Base-by-base conservation (phyloP, 1,139 yeast species). In the Geotrichum klebahnii region DNA sequence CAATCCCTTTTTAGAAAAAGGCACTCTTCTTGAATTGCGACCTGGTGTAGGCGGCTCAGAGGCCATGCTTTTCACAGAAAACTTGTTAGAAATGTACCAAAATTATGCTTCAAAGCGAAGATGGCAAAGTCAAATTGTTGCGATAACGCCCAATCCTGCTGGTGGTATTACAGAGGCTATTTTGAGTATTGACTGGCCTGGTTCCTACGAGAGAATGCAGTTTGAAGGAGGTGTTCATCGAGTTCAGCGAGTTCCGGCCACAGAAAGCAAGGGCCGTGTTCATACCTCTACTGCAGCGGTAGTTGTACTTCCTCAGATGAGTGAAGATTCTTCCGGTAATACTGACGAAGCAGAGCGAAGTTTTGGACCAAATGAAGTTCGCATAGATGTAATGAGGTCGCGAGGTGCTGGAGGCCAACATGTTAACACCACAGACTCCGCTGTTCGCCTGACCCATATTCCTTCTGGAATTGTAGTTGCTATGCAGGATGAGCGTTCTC, bases 341-440 rank as follows among this genome's bases (percentile, higher is more conserved):
- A 68, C 69, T 12, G 80, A 82, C 32, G 76, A 83, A 16, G 86
- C 82, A 54, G 94, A 85, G 60, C 70, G 92, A 43, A 79, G 79
- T 54, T 88, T 92, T 67, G 82, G 80, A 16, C 88, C 94, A 0
- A 95, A 87, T 2, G 98, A 92, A 61, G 82, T 92, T 14, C 76
- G 96, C 55, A 80, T 92, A 3, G 98, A 94, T 66, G 88, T 94
- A 12, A 94, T 90, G 97, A 75, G 98, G 61, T 88, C 98, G 0
- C 82, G 96, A 49, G 99, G 98, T 2, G 85, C 95, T 57, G 99
- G 99, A 50, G 99, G 99, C 0, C 99, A 92, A 69, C 98, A 94
- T 65, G 99, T 92, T 44, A 92, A 94, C 64, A 92, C 97, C 17
- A 92, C 98, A 0, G 98, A 92, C 65, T 88, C 97, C 0, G 99